A percentile compares a stretch with the other conserved stretches of the same genome.
phyloP scores from a whole-genome alignment of 257 asterid species.

The Gentiana macrophylla region DNA sequence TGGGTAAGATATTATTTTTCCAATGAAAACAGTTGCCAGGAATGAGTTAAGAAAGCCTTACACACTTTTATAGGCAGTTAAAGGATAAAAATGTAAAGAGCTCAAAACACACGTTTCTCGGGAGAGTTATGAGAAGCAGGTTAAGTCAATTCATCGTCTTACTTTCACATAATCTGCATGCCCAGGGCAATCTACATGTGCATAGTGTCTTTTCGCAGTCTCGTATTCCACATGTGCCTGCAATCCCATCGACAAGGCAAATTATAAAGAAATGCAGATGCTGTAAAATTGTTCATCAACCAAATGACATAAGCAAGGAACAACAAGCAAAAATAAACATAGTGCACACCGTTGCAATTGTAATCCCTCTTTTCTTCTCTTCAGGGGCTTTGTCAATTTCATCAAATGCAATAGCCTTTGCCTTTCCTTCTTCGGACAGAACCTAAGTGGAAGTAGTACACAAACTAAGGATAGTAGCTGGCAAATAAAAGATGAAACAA shows the following conservation, averaged over 20 bases:
- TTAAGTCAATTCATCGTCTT: slow-evolving; percentile 12
- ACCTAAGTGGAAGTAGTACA: slow-evolving; percentile 34
- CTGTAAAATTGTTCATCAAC: neutral
- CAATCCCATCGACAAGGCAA: slow-evolving; percentile 11
- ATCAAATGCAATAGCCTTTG: slow-evolving; percentile 88
- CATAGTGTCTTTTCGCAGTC: slow-evolving; percentile 85
- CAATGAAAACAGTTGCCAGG: no score
- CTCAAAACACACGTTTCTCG: neutral
- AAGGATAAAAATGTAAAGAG: no score
- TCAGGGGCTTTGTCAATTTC: slow-evolving; percentile 98
- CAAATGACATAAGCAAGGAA: neutral
- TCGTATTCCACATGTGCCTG: slow-evolving; percentile 98
- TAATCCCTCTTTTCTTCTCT: slow-evolving; percentile 94
- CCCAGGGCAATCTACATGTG: slow-evolving; percentile 98
- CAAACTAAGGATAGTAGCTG: neutral
- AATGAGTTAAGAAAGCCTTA: no score
- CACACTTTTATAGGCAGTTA: no score
- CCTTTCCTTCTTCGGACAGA: slow-evolving; percentile 80
- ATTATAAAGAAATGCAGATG: neutral
- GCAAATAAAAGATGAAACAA: neutral
- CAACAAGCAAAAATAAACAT: neutral
- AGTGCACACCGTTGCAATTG: slow-evolving; percentile 70
- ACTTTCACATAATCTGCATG: slow-evolving; percentile 97
- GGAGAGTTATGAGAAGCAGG: neutral
- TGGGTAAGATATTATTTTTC: no score